phyloP scores from a whole-genome alignment of 805 yeast species.

The Myxozyma melibiosi region DNA sequence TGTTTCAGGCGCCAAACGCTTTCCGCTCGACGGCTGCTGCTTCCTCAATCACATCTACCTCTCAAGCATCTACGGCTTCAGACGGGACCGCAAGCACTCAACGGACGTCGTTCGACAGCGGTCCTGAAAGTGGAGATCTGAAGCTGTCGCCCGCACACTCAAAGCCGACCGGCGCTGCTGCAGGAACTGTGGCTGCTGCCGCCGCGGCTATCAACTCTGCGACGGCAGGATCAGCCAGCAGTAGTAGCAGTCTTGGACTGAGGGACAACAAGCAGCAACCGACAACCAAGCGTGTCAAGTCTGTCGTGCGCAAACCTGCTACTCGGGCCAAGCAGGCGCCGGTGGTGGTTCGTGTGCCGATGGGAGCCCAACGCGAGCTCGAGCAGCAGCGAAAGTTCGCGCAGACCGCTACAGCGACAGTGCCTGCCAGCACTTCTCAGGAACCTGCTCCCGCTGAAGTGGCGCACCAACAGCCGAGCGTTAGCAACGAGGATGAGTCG shows the following conservation, averaged over 20 bases:
- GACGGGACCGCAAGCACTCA: background rate
- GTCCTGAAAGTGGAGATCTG: constrained; percentile 16
- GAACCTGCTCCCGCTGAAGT: background rate
- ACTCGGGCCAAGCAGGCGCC: constrained; percentile 33
- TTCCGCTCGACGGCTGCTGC: background rate
- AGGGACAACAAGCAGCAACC: constrained; percentile 10
- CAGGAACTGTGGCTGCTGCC: constrained; percentile 5
- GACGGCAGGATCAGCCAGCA: background rate
- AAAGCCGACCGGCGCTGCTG: background rate
- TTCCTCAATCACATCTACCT: background rate
- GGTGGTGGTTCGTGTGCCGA: constrained; percentile 35
- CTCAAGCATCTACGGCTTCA: background rate
- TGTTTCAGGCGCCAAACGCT: constrained; percentile 11
- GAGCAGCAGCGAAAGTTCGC: constrained; percentile 36
- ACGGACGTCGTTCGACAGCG: constrained; percentile 13
- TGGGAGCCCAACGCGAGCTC: constrained; percentile 35
- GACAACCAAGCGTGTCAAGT: constrained; percentile 24
- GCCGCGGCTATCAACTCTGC: constrained; percentile 1
- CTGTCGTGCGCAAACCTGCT: constrained; percentile 25
- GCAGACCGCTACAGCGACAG: constrained; percentile 8
- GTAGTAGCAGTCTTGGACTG: background rate
- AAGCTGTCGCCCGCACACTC: constrained; percentile 17
- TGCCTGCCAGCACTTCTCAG: background rate
- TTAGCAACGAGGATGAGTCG: background rate
- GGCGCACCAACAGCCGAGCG: background rate